Evolutionary conservation across 257 asterid genomes (phyloP).

Genomic region (Knoxia roxburghii): DNA sequence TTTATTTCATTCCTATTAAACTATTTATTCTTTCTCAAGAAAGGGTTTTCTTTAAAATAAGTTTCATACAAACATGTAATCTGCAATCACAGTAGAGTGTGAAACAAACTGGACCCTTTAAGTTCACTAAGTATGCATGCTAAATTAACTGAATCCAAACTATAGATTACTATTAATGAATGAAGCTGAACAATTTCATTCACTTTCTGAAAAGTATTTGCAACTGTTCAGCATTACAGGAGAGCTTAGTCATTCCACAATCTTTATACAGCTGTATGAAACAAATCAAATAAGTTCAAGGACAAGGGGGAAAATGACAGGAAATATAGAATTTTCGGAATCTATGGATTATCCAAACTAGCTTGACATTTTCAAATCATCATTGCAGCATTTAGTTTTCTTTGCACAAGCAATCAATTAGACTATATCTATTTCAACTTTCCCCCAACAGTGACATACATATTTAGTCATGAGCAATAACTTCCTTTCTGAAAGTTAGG

Average conservation of each 20-base stretch:
- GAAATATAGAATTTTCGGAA: neutral
- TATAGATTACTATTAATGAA: neutral
- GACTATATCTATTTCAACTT: neutral
- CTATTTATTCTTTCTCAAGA: neutral
- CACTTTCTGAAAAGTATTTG: neutral
- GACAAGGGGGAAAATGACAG: neutral
- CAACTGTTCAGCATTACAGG: neutral
- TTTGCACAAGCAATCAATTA: neutral
- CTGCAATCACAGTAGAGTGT: neutral
- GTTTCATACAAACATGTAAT: slow-evolving; percentile 1
- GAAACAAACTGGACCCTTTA: neutral
- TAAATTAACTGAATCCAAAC: neutral
- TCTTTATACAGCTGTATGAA: neutral
- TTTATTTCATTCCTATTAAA: neutral
- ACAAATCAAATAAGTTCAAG: neutral
- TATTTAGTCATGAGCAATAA: neutral
- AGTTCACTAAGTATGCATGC: neutral
- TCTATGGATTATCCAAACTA: neutral
- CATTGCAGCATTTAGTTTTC: neutral
- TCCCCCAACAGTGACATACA: neutral
- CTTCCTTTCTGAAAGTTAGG: neutral
- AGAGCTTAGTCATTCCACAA: neutral
- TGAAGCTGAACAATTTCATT: neutral
- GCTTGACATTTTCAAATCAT: neutral
- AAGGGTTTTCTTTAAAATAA: neutral